Percentiles rank a stretch among this genome's conserved stretches.
Evolutionary conservation across 345 rosid species (phyloP).

Genomic region (Atalantia buxifolia): DNA sequence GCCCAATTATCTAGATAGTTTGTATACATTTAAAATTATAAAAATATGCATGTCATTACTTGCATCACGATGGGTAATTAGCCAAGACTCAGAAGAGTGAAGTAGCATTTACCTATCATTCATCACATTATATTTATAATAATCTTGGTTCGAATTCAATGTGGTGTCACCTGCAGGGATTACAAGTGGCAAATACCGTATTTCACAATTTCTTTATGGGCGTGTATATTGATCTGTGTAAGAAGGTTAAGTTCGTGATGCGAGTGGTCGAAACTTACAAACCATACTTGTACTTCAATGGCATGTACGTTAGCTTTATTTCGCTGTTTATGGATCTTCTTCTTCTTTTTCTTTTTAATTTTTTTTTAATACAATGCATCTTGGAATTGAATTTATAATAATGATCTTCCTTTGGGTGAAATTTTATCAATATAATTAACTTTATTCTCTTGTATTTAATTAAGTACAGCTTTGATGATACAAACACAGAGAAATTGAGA

Average conservation of each 20-base stretch:
- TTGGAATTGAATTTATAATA: too few species aligned
- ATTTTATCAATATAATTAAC: neutral
- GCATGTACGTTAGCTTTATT: slow-evolving; percentile 55
- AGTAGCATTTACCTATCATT: too few species aligned
- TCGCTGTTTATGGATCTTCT: too few species aligned
- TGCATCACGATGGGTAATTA: too few species aligned
- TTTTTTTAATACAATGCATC: slow-evolving; percentile 24
- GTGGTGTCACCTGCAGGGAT: slow-evolving; percentile 27
- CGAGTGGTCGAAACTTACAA: slow-evolving; percentile 63
- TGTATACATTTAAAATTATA: too few species aligned
- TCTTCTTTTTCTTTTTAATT: too few species aligned
- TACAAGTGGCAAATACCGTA: slow-evolving; percentile 45
- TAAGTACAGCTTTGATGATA: slow-evolving; percentile 51
- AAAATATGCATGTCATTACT: too few species aligned
- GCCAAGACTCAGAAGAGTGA: too few species aligned
- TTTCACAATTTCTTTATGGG: slow-evolving; percentile 41
- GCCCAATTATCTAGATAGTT: too few species aligned
- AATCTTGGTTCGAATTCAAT: neutral
- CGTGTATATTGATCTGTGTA: slow-evolving; percentile 33
- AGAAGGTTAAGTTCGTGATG: slow-evolving; percentile 57
- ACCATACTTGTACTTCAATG: slow-evolving; percentile 73
- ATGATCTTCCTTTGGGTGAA: too few species aligned
- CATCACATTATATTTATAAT: too few species aligned
- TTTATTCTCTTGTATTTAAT: neutral
- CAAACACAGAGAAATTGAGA: slow-evolving; percentile 44